Evolutionary conservation across 352 stramenopile genomes (phyloP).

Genomic region (Phytophthora fragariaefolia): DNA sequence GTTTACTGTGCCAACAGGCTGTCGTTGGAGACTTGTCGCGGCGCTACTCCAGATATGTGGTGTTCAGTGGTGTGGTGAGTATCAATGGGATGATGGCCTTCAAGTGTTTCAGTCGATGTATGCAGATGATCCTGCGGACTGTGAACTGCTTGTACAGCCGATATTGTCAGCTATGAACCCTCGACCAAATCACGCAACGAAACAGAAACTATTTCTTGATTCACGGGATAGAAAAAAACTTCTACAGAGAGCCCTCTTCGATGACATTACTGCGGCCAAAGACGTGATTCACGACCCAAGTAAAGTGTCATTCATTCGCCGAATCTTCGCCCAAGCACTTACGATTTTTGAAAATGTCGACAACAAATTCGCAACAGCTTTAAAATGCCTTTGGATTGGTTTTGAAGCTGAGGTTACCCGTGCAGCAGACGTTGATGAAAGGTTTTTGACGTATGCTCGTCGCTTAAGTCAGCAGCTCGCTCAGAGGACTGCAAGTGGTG

Average conservation of each 20-base stretch:
- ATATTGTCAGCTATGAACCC: slow-evolving; percentile 57
- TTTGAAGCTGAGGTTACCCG: slow-evolving; percentile 45
- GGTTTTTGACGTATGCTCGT: slow-evolving; percentile 25
- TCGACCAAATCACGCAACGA: slow-evolving; percentile 8
- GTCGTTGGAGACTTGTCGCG: slow-evolving; percentile 43
- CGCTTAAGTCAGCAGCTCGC: slow-evolving; percentile 47
- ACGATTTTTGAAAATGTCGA: slow-evolving; percentile 28
- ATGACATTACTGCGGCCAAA: slow-evolving; percentile 33
- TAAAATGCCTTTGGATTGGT: slow-evolving; percentile 63
- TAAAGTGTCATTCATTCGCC: slow-evolving; percentile 56
- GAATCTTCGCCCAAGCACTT: slow-evolving; percentile 40
- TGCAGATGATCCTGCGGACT: slow-evolving; percentile 47
- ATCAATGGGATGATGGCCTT: slow-evolving; percentile 25
- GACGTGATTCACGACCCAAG: slow-evolving; percentile 35
- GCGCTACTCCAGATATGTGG: slow-evolving; percentile 57
- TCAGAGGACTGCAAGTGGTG: slow-evolving; percentile 6
- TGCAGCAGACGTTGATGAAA: not conserved
- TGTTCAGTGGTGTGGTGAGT: slow-evolving; percentile 38
- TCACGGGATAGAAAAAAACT: slow-evolving; percentile 29
- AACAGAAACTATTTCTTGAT: slow-evolving; percentile 38
- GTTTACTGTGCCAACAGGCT: slow-evolving; percentile 50
- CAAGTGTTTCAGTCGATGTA: slow-evolving; percentile 35
- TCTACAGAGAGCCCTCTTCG: slow-evolving; percentile 34
- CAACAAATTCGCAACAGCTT: slow-evolving; percentile 13
- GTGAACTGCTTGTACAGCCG: slow-evolving; percentile 37